Conservation (phyloP, 176 grass and related monocot genomes). For the barley (Hordeum vulgare) region DNA sequence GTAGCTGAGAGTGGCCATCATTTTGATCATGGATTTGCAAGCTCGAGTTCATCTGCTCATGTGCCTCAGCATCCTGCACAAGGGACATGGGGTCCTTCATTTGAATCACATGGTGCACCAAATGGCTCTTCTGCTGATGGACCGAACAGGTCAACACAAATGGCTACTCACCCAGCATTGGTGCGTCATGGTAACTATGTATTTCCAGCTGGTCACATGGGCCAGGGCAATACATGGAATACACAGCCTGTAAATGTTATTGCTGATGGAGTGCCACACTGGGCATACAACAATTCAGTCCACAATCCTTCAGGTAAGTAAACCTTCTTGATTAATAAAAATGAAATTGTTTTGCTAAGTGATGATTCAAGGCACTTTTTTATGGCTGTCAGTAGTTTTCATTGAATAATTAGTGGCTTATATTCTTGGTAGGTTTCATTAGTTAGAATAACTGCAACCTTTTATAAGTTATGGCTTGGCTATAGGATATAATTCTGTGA, state of each 20-base stretch:
- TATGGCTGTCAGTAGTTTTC: not conserved
- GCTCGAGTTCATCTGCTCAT: constrained; percentile 51
- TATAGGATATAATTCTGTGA: constrained; percentile 1
- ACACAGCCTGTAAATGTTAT: constrained; percentile 32
- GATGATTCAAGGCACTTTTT: not conserved
- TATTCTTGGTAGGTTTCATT: constrained; percentile 18
- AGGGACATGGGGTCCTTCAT: constrained; percentile 34
- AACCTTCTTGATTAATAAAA: constrained; percentile 3
- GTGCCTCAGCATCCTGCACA: constrained; percentile 28
- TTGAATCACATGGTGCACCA: constrained; percentile 34
- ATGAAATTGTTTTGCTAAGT: constrained; percentile 11
- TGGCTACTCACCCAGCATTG: constrained; percentile 20
- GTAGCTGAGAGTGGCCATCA: constrained; percentile 27
- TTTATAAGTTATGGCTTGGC: not conserved
- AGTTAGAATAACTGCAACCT: not conserved
- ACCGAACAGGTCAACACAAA: constrained; percentile 10
- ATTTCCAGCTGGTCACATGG: constrained; percentile 29
- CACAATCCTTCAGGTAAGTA: constrained; percentile 40
- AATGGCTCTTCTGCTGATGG: constrained; percentile 20
- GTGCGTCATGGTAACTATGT: constrained; percentile 35
- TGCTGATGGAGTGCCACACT: constrained; percentile 34
- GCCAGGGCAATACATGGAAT: constrained; percentile 40
- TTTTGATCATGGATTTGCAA: constrained; percentile 39
- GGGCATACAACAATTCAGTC: constrained; percentile 24
- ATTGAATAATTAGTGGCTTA: not conserved